A percentile compares a stretch with the other conserved stretches of the same genome.
These are phyloP conservation scores for Mycena chlorophos DNA, from an alignment of 768 basidiomycete genomes.

Conservation along the genomic window DNA sequence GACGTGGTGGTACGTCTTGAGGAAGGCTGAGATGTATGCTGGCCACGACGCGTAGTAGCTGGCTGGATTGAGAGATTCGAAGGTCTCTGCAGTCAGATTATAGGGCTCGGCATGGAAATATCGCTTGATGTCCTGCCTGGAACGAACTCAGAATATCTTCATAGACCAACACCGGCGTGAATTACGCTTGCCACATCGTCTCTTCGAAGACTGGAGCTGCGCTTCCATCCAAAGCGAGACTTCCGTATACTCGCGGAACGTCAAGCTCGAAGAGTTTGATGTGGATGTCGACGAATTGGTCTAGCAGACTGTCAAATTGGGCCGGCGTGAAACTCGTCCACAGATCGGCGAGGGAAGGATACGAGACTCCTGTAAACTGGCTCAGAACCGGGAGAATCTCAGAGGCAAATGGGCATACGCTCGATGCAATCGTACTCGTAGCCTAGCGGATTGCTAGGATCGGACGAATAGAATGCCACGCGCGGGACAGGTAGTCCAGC, in stretches of 20 bases:
- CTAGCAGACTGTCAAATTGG: conserved; percentile 13
- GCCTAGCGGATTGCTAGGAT: conserved; percentile 5
- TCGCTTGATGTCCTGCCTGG: conserved; percentile 16
- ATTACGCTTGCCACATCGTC: conserved; percentile 19
- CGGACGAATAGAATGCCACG: conserved; percentile 16
- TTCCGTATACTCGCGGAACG: conserved; percentile 12
- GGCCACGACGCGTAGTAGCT: conserved; percentile 13
- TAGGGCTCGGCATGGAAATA: conserved; percentile 19
- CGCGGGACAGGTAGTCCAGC: conserved; percentile 11
- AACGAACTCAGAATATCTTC: not conserved
- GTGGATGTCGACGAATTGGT: conserved; percentile 19
- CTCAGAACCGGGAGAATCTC: not conserved
- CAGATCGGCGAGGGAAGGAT: conserved; percentile 14
- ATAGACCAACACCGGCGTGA: not conserved
- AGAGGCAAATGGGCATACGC: not conserved
- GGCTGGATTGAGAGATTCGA: conserved; percentile 13
- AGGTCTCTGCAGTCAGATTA: conserved; percentile 13
- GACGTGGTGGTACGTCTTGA: conserved; percentile 14
- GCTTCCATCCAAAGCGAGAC: conserved; percentile 7
- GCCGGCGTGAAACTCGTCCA: conserved; percentile 9
- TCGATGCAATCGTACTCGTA: conserved; percentile 23
- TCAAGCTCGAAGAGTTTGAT: conserved; percentile 3
- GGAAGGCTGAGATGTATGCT: conserved; percentile 16
- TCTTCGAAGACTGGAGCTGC: conserved; percentile 18
- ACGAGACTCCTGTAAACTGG: conserved; percentile 6